Evolutionary conservation across 106 monocot species (phyloP).

Genomic region (Allium fistulosum): DNA sequence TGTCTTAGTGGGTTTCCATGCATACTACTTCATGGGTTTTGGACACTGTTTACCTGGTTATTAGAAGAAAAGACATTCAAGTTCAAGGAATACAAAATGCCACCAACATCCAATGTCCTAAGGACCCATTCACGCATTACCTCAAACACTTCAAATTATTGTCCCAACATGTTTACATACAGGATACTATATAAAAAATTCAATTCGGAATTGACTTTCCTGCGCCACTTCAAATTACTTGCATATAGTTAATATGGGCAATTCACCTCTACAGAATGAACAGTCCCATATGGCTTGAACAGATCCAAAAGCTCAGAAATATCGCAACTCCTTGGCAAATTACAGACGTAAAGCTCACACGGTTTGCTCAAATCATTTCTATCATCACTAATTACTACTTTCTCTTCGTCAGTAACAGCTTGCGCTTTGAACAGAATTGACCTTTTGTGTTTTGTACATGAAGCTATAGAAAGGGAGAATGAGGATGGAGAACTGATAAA

Average conservation of each 20-base stretch:
- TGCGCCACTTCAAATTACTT: no score
- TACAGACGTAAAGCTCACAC: slow-evolving; percentile 78
- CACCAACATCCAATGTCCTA: no score
- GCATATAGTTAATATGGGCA: background rate
- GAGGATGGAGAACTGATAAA: background rate
- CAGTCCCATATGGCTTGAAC: slow-evolving; percentile 55
- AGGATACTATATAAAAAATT: no score
- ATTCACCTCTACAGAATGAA: slow-evolving; percentile 59
- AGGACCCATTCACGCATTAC: background rate
- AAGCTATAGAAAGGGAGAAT: background rate
- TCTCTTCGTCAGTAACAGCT: slow-evolving; percentile 11
- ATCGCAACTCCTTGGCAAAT: slow-evolving; percentile 69
- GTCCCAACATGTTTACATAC: no score
- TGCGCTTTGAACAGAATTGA: background rate
- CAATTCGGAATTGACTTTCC: no score
- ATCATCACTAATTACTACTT: background rate
- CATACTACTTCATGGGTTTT: no score
- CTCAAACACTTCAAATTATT: background rate
- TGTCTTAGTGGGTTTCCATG: no score
- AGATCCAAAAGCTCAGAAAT: slow-evolving; percentile 52
- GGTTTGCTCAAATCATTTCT: slow-evolving; percentile 22
- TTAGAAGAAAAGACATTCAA: no score
- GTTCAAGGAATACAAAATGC: no score
- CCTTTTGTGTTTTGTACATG: background rate
- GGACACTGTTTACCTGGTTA: no score